Evolutionary conservation across 225 moss, liverwort and hornwort genomes (phyloP), one percentile per base, ranked within the genome.

Genomic region (Lunularia cruciata): DNA sequence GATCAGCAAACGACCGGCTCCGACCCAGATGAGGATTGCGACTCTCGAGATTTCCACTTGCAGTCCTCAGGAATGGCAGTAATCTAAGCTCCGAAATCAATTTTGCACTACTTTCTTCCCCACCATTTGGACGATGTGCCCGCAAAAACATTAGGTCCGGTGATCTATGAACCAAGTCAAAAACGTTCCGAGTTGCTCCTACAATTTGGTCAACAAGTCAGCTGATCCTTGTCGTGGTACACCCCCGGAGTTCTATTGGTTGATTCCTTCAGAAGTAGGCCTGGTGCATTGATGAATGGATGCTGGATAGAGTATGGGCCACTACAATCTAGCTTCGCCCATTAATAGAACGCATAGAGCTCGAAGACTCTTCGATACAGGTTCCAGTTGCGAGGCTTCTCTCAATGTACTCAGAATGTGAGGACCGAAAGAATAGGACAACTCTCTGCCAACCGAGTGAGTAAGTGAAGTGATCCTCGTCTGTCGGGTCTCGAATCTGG

Each of bases 131-230:
- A 5, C 63, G 42, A 43, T 42, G 11, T 28, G 63, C 45, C 63
- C 63, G 26, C 63, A 63, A 30, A 27, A 63, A 63, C 63, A 63
- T 63, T 46, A 63, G 63, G 22, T 63, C 63, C 45, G 42, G 27
- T 46, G 63, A 18, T 45, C 26, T 16, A 30, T 0, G 31, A 16
- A 14, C 57, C 0, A 8, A 13, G 28, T 27, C 57, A 57, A 33
- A 32, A 34, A 32, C 34, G 57, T 33, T 32, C 34, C 2, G 22
- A 3, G 54, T 27, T 53, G 5, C 27, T 54, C 54, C 52, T 28
- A 5, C 54, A 8, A n/a, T n/a, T 54, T 28, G 28, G 27, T 11
- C 54, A 54, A 54, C 23, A 27, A 54, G 20, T 28, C 22, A 9
- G 0, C 11, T 28, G 54, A 12, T 28, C 23, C 6, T 8, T 20